Evolutionary conservation across 164 flowering plant species (phyloP).

Genomic region (Tinospora cordifolia): DNA sequence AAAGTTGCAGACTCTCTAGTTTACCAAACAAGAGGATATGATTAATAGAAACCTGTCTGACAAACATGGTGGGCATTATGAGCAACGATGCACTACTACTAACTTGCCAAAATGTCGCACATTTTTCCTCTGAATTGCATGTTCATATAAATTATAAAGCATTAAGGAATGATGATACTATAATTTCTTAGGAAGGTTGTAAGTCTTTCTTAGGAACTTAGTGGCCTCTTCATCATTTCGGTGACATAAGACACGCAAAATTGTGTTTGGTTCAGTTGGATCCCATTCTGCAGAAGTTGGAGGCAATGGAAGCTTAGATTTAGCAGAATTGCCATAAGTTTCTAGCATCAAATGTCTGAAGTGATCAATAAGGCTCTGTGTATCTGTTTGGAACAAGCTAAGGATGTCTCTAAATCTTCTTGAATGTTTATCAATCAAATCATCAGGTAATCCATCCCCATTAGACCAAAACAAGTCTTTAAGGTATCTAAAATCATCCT

Average conservation of each 20-base stretch:
- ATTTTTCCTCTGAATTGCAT: too few species aligned
- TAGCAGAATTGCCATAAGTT: constrained; percentile 41
- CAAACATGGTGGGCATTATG: too few species aligned
- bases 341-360: constrained; percentile 30
- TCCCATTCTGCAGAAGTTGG: constrained; percentile 90
- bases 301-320: constrained; percentile 62
- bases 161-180: too few species aligned
- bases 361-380: constrained; percentile 48
- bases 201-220: constrained; percentile 60
- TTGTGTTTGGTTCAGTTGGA: constrained; percentile 79
- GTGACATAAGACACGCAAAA: constrained; percentile 74
- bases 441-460: constrained; percentile 74
- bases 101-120: too few species aligned
- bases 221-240: constrained; percentile 69
- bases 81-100: too few species aligned
- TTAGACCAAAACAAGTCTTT: constrained; percentile 24
- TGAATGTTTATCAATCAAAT: constrained; percentile 60
- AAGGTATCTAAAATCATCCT: constrained; percentile 65
- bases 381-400: constrained; percentile 39
- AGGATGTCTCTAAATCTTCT: constrained; percentile 38
- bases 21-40: too few species aligned
- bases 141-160: too few species aligned
- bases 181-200: constrained; percentile 56
- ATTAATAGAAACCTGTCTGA: too few species aligned
- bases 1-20: too few species aligned